Percentiles rank a stretch among this genome's conserved stretches.
Conservation (phyloP, 2,329 filamentous ascomycete species). For the Helotiales sp. region DNA sequence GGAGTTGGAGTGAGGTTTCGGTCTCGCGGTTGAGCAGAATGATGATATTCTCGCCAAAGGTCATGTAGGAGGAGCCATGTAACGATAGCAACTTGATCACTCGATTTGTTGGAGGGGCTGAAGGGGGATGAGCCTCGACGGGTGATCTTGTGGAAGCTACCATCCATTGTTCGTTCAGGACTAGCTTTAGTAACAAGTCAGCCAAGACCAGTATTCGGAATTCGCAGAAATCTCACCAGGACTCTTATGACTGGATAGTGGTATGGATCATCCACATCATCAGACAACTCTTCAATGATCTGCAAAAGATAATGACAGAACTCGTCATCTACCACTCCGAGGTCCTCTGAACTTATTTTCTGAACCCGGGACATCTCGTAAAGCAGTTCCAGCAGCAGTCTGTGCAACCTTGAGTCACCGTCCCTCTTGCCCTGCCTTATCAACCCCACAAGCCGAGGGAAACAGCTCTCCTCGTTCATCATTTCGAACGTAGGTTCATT, state of each 20-base stretch:
- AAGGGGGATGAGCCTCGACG: conserved; percentile 16
- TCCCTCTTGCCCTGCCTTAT: conserved; percentile 64
- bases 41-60: conserved; percentile 97
- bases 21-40: conserved; percentile 91
- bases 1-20: conserved; percentile 87
- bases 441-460: conserved; percentile 79
- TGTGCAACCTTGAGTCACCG: conserved; percentile 74
- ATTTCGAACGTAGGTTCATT: conserved; percentile 78
- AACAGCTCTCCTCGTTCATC: conserved; percentile 86
- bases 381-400: conserved; percentile 79
- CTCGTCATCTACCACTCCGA: conserved; percentile 73
- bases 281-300: conserved; percentile 83
- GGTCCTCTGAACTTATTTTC: conserved; percentile 71
- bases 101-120: conserved; percentile 75
- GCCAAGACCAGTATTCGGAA: not conserved
- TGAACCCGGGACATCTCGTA: conserved; percentile 98
- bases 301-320: conserved; percentile 84
- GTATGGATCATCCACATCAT: conserved; percentile 89
- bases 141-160: conserved; percentile 59
- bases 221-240: conserved; percentile 59
- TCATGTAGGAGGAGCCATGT: conserved; percentile 79
- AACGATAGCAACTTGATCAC: conserved; percentile 89
- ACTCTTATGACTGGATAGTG: conserved; percentile 95
- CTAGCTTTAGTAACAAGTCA: conserved; percentile 58
- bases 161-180: conserved; percentile 98